These are phyloP conservation scores for Cryphonectria carpinicola DNA, from an alignment of 2,329 filamentous ascomycete species.

Conservation along the genomic window DNA sequence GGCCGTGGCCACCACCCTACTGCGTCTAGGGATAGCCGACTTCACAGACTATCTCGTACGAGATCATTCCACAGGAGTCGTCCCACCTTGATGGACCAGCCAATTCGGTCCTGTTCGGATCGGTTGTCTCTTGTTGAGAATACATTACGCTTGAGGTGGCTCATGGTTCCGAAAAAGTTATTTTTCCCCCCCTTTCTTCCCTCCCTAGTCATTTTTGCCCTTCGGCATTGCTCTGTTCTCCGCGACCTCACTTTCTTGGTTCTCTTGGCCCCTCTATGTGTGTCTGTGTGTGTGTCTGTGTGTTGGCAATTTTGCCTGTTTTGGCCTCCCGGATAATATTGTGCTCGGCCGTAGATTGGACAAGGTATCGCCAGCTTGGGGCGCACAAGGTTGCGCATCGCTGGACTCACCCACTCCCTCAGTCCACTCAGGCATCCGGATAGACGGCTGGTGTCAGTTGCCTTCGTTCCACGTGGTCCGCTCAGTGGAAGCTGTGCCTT, in stretches of 20 bases:
- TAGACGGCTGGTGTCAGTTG: slow-evolving; percentile 17
- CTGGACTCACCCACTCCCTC: neutral
- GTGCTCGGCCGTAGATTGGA: slow-evolving; percentile 9
- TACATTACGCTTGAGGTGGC: neutral
- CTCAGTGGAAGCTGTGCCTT: neutral
- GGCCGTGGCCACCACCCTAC: neutral
- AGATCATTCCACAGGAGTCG: neutral
- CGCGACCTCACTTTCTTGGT: neutral
- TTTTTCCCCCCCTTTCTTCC: neutral
- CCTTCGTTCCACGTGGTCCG: slow-evolving; percentile 11
- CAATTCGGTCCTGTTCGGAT: neutral
- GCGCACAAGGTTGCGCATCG: slow-evolving; percentile 16
- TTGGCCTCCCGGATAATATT: neutral
- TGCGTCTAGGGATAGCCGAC: neutral
- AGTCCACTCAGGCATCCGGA: slow-evolving; percentile 7
- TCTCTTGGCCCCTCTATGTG: neutral
- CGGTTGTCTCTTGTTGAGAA: neutral
- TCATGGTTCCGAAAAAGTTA: neutral
- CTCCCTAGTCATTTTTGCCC: neutral
- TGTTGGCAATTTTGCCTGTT: slow-evolving; percentile 5
- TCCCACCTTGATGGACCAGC: neutral
- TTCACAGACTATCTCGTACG: neutral
- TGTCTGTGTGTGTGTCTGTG: neutral
- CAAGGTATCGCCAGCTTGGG: slow-evolving; percentile 14
- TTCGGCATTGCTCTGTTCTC: neutral